These are phyloP conservation scores for Cyclotella kingstonii DNA, from an alignment of 108 stramenopile genomes.

Conservation along the genomic window DNA sequence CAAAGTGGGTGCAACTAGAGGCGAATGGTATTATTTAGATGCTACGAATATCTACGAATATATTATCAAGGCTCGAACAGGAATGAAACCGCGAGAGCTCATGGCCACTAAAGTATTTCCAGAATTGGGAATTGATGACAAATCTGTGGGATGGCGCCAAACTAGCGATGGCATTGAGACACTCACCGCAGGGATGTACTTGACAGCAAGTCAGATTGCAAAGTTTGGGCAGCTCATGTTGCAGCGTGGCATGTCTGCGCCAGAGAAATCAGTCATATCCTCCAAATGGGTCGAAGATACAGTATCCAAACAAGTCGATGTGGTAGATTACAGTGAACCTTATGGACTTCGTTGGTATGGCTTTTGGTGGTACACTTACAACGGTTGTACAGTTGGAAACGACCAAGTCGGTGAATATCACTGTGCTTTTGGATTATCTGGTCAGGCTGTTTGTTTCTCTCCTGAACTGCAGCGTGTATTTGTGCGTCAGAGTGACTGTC, in stretches of 20 bases:
- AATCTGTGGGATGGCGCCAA: slow-evolving; percentile 5
- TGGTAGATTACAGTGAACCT: neutral
- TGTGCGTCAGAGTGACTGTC: slow-evolving; percentile 8
- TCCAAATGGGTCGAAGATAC: slow-evolving; percentile 2
- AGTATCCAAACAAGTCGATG: neutral
- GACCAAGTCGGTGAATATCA: neutral
- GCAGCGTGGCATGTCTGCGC: slow-evolving; percentile 8
- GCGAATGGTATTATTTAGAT: slow-evolving; percentile 6
- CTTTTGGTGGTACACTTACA: slow-evolving; percentile 5
- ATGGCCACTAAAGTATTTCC: slow-evolving; percentile 10
- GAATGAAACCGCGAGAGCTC: slow-evolving; percentile 11
- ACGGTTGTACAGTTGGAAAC: slow-evolving; percentile 4
- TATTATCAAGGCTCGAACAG: slow-evolving; percentile 7
- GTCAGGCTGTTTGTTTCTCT: slow-evolving; percentile 6
- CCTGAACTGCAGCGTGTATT: slow-evolving; percentile 8
- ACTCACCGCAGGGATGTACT: slow-evolving; percentile 1
- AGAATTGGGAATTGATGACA: slow-evolving; percentile 4
- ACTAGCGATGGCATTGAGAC: slow-evolving; percentile 13
- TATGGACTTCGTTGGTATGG: slow-evolving; percentile 1
- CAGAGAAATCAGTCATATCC: slow-evolving; percentile 1
- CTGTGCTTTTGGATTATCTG: slow-evolving; percentile 9
- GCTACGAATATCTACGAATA: slow-evolving; percentile 4
- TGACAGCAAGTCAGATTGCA: slow-evolving; percentile 14
- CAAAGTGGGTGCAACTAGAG: neutral
- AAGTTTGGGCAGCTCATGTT: slow-evolving; percentile 20